Evolutionary conservation across 108 stramenopile species (phyloP).

Genomic region (Chaetoceros tenuissimus): DNA sequence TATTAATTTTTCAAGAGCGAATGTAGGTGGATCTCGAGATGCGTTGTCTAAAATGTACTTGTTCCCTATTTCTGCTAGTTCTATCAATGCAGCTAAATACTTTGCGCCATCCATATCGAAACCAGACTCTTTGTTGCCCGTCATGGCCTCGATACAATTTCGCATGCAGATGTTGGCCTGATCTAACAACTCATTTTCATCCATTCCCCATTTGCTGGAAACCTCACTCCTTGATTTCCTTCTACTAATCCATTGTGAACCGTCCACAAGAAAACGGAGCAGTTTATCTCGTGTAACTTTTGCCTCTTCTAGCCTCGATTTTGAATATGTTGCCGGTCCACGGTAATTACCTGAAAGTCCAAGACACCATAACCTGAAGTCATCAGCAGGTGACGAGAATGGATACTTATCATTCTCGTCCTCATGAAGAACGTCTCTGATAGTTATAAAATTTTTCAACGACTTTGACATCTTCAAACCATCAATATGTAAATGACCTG

Average conservation of each 20-base stretch:
- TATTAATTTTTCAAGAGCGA: slow-evolving; percentile 11
- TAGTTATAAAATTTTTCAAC: slow-evolving; percentile 95
- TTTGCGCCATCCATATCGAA: not conserved
- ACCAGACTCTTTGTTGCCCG: not conserved
- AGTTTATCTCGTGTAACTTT: slow-evolving; percentile 42
- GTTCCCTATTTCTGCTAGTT: not conserved
- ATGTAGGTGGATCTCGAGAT: not conserved
- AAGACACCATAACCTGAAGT: slow-evolving; percentile 85
- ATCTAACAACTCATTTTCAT: slow-evolving; percentile 33
- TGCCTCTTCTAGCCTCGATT: slow-evolving; percentile 50
- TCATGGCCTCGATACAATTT: slow-evolving; percentile 22
- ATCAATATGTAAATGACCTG: slow-evolving; percentile 95
- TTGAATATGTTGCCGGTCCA: slow-evolving; percentile 62
- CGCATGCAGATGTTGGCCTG: slow-evolving; percentile 5
- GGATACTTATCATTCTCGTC: slow-evolving; percentile 4
- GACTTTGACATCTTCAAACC: slow-evolving; percentile 98
- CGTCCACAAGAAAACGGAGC: slow-evolving; percentile 53
- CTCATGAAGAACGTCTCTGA: slow-evolving; percentile 49
- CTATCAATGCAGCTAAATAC: slow-evolving; percentile 9
- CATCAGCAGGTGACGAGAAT: slow-evolving; percentile 57
- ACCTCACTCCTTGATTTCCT: slow-evolving; percentile 6
- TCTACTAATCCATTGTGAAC: slow-evolving; percentile 37
- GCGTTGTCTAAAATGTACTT: not conserved
- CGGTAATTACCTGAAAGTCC: slow-evolving; percentile 72
- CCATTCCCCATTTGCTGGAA: slow-evolving; percentile 31